A percentile compares a stretch with the other conserved stretches of the same genome.
Conservation (phyloP, 805 yeast genomes). For the Ogataea neopini region DNA sequence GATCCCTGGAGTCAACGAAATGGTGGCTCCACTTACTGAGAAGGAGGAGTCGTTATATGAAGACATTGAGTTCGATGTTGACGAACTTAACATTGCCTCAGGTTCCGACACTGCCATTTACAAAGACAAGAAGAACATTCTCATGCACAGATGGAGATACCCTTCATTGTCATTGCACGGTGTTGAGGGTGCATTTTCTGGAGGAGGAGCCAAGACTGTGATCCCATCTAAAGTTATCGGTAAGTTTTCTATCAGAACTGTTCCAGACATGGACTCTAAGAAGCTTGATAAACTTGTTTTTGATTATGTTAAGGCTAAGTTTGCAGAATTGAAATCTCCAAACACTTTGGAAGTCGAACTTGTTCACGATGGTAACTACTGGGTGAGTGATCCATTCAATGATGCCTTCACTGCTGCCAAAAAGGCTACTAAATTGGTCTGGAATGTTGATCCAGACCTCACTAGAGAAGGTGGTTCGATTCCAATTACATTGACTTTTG, state of each 20-base stretch:
- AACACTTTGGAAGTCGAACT: slow-evolving; percentile 72
- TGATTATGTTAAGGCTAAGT: slow-evolving; percentile 65
- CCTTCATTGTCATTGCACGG: slow-evolving; percentile 97
- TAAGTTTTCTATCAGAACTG: slow-evolving; percentile 95
- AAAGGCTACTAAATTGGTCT: slow-evolving; percentile 90
- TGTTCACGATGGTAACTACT: slow-evolving; percentile 93
- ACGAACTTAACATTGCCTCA: slow-evolving; percentile 82
- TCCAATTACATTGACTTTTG: slow-evolving; percentile 94
- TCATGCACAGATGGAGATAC: slow-evolving; percentile 98
- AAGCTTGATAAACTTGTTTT: slow-evolving; percentile 78
- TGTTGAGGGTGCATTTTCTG: slow-evolving; percentile 94
- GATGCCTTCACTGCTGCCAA: slow-evolving; percentile 92
- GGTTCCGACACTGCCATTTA: slow-evolving; percentile 85
- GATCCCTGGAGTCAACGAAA: slow-evolving; percentile 86
- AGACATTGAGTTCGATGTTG: slow-evolving; percentile 78
- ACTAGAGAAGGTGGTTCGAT: slow-evolving; percentile 99
- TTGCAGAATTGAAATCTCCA: slow-evolving; percentile 70
- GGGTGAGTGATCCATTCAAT: slow-evolving; percentile 94
- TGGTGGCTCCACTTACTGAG: slow-evolving; percentile 92
- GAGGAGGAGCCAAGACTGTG: slow-evolving; percentile 96
- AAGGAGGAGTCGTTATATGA: slow-evolving; percentile 80
- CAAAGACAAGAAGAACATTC: slow-evolving; percentile 75
- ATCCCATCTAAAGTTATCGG: slow-evolving; percentile 94
- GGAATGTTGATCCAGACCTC: slow-evolving; percentile 93
- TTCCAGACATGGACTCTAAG: slow-evolving; percentile 84